Evolutionary conservation across 495 filamentous ascomycete genomes (phyloP), one percentile per base, ranked within the genome.

Genomic region (Aspergillus asperescens): DNA sequence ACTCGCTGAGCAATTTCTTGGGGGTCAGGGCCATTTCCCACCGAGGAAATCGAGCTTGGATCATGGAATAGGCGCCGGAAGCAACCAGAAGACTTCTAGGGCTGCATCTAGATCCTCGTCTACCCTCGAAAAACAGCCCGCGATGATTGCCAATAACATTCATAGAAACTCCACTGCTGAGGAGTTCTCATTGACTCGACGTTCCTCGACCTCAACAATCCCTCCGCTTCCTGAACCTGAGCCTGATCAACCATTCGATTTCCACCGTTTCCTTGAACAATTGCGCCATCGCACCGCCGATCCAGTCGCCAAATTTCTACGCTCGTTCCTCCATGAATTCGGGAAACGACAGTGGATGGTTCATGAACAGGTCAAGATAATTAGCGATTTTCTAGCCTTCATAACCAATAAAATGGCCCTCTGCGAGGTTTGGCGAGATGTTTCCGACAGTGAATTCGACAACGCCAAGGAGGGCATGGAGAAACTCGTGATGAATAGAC

Each of bases 281-380:
- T 75, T 99, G 23, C 84, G 93, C 46, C 91, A 97, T 68, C 86
- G 91, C 42, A 95, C 92, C 19, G 94, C 93, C 15, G 93, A 99
- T 60, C 94, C 93, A 5, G 92, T 99, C 1, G 94, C 93, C 10
- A 88, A 89, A 57, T 99, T 95, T 64, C 79, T 99, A 16, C 85
- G 91, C 39, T 96, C 92, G 5, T 99, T 99, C 63, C 74, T 99
- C 10, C 77, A 81, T 29, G 93, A 97, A 66, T 99, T 99, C 71
- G 89, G 86, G 9, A 99, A 99, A 71, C 88, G 89, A 59, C 94
- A 96, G 67, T 99, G 93, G 93, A 94, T 95, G 91, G 93, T 95
- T 7, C 93, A 97, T 62, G 93, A 99, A 68, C 93, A 99, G 66
- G 91, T 96, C 56, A 99, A 99, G 66, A 96, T 99, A 39, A 92